Evolutionary conservation across 257 asterid species (phyloP), one percentile per base, ranked within the genome.

Genomic region (Fraxinus americana): DNA sequence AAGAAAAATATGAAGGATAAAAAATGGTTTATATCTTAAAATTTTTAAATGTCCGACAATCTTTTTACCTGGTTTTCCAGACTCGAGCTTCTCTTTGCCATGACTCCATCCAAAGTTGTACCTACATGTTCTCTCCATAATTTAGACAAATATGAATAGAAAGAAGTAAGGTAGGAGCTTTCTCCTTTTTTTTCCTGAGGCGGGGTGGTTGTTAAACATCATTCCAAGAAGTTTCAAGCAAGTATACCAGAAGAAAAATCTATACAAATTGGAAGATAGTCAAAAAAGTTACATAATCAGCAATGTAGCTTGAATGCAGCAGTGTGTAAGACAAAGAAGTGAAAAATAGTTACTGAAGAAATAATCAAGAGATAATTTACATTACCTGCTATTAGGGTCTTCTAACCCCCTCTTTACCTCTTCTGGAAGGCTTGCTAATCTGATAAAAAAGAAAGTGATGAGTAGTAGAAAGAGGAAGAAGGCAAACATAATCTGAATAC

Each of bases 71-170:
- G 90, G 93, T 87, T 90, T 94, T 77, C 98, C 98, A 61, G 91
- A 90, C 82, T 92, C 97, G 61, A 94, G 98, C 85, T 90, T 90
- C 84, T 94, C 98, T 88, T 91, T 92, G 63, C 97, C 98, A 85
- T 94, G 98, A 84, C 98, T 94, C 98, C 98, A 92, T 82, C 98
- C 98, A 77, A 94, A 84, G 86, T 91, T 94, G 87, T 92, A 94
- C 88, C 98, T 94, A 73, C 79, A 80, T 12, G 61, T 48, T 75
- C 67, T 57, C 77, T 61, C 76, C 78, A 23, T 29, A 70, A 67
- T 83, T 78, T 25, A 73, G 77, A 74, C 32, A 23, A 13, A 63
- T 27, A 63, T 25, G 8, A 63, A 63, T 23, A 27, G 34, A 63
- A 63, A 63, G 7, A 25, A 63, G 69, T 13, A 63, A 32, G 69